A percentile compares a stretch with the other conserved stretches of the same genome.
phyloP scores from a whole-genome alignment of 2,329 filamentous ascomycete genomes.

The Fusarium sp. region DNA sequence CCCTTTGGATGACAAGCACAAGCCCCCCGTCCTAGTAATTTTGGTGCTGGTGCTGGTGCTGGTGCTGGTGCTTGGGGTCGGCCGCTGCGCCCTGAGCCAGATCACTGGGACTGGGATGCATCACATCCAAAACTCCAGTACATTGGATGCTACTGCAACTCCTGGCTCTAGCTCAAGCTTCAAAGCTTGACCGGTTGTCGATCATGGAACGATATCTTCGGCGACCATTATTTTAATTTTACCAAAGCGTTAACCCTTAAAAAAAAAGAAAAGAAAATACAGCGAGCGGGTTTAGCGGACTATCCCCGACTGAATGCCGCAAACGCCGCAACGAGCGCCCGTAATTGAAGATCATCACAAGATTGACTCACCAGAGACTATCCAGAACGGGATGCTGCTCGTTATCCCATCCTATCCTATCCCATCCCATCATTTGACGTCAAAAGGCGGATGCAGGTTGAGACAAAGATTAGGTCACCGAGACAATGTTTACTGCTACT shows the following conservation, averaged over 20 bases:
- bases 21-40: background rate
- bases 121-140: background rate
- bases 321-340: constrained; percentile 5
- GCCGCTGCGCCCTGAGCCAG: constrained; percentile 40
- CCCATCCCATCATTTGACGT: background rate
- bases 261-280: background rate
- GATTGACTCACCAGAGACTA: background rate
- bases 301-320: background rate
- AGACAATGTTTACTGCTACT: constrained; percentile 6
- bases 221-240: constrained; percentile 1
- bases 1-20: constrained; percentile 21
- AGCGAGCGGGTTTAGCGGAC: constrained; percentile 16
- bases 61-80: constrained; percentile 29
- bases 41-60: constrained; percentile 27
- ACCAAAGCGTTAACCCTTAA: background rate
- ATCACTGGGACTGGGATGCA: constrained; percentile 32
- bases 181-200: constrained; percentile 21
- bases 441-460: constrained; percentile 2
- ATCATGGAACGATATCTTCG: constrained; percentile 15
- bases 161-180: constrained; percentile 8
- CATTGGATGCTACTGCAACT: background rate
- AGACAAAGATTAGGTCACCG: constrained; percentile 5
- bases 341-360: background rate
- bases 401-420: background rate
- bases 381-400: constrained; percentile 4